Evolutionary conservation across 163 green algal genomes (phyloP).

Genomic region (Chloroidium sp.): DNA sequence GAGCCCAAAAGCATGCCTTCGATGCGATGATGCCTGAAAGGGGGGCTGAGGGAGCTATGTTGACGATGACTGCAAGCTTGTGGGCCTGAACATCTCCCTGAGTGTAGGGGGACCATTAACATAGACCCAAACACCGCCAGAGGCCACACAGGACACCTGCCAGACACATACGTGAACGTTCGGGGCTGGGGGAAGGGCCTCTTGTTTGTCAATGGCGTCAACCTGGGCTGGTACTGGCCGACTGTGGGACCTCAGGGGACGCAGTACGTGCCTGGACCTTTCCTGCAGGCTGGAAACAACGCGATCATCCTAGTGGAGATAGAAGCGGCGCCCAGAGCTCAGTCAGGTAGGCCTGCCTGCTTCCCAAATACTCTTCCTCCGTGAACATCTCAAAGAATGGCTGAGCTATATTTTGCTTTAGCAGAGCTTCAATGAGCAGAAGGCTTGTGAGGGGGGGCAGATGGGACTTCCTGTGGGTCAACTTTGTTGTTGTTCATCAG

Average conservation of each 20-base stretch:
- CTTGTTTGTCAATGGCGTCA: slow-evolving; percentile 36
- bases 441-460: too few species aligned
- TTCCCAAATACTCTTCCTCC: too few species aligned
- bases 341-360: slow-evolving; percentile 3
- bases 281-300: slow-evolving; percentile 34
- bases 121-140: not conserved
- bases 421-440: too few species aligned
- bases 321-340: not conserved
- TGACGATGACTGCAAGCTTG: too few species aligned
- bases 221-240: slow-evolving; percentile 44
- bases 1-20: too few species aligned
- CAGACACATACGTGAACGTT: slow-evolving; percentile 32
- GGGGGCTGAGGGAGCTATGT: too few species aligned
- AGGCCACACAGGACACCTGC: slow-evolving; percentile 11
- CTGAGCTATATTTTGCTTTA: too few species aligned
- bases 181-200: slow-evolving; percentile 33
- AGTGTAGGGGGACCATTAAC: slow-evolving; percentile 4
- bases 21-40: too few species aligned
- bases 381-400: too few species aligned
- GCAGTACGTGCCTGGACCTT: slow-evolving; percentile 32
- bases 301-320: slow-evolving; percentile 36
- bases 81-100: too few species aligned
- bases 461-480: too few species aligned
- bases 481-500: too few species aligned
- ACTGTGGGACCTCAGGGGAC: slow-evolving; percentile 31